Base-by-base conservation (phyloP, 805 yeast species). In the Candida palmyrensis region DNA sequence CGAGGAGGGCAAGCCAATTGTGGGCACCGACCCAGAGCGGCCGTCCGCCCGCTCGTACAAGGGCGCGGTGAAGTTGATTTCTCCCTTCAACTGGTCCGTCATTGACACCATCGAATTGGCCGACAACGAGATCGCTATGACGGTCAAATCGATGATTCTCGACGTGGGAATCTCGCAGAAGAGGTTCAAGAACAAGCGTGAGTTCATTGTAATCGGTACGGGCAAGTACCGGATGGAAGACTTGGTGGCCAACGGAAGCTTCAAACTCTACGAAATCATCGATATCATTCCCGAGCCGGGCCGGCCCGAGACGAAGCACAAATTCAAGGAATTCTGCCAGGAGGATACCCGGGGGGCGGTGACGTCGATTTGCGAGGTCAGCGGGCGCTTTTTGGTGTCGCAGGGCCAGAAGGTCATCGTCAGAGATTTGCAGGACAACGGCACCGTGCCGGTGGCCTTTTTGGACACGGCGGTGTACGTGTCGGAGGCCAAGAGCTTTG, bases 401-500 rank as follows among this genome's bases (percentile, higher is more conserved):
- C 97, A 90, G 55, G 96, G 96, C 4, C 95, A 85, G 55, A 83
- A 82, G 45, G 55, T 76, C 19, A 64, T 90, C 44, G 79, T 89
- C 2, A 70, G 97, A 48, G 90, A 84, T 51, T 67, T 88, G 30
- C 89, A 84, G 48, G 94, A 84, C 47, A 92, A 85, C 53, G 83
- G 85, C 35, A 86, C 87, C 3, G 87, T 83, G 19, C 96, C 97
- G 0, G 96, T 92, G 4, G 97, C 97, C 1, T 92, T 92, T 48
- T 67, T 81, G 35, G 97, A 92, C 53, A 74, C 88, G n/a, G 76
- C 88, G 1, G 75, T 88, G 0, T 86, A 76, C 53, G 77, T 86
- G 2, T 68, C 82, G 5, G 95, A 85, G 43, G 72, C 86, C 11
- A 89, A 89, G 57, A 71, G 88, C 42, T 77, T 87, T 52, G 89